Evolutionary conservation across 345 rosid genomes (phyloP), one percentile per base, ranked within the genome.

Genomic region (Citrus hindsii): DNA sequence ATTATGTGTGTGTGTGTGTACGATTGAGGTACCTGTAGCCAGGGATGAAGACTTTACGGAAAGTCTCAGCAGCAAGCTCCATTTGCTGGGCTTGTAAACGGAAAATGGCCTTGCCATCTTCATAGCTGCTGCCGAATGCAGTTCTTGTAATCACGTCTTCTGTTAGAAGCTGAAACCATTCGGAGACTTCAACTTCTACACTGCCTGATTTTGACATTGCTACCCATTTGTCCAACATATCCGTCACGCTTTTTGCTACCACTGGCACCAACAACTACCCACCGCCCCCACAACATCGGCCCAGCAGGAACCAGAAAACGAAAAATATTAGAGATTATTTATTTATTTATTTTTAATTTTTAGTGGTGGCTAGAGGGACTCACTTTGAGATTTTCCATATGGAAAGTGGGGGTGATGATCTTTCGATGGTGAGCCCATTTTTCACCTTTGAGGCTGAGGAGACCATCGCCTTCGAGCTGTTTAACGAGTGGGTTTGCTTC

Each of bases 371-470:
- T 12, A 3, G 1, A 2, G 7, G 16, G 12, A 48, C 69, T 30
- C 76, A 94, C 98, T 86, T 92, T 92, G 80, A 92, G 94, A 87
- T 92, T 92, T 74, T 95, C 97, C 87, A 88, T 85, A 27, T 91
- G 91, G 83, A 92, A 93, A 42, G 93, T 92, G 9, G 97, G 97
- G 4, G 90, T 82, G 19, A 92, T 88, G 76, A 92, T 90, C 83
- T 82, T 88, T 35, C 94, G 82, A 71, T 88, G 99, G 79, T 87
- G 89, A 77, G 86, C 88, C 98, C 97, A 93, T 78, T 93, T 92
- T 40, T 80, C 83, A 6, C 96, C 98, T 76, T 90, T 88, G 68
- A 89, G 90, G n/a, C 94, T 85, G 4, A 89, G 87, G 27, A 91
- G 85, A 18, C 97, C 97, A 35, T 92, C 92, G 0, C 98, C 98